phyloP scores from a whole-genome alignment of 495 filamentous ascomycete species.

The Xylaria scruposa region DNA sequence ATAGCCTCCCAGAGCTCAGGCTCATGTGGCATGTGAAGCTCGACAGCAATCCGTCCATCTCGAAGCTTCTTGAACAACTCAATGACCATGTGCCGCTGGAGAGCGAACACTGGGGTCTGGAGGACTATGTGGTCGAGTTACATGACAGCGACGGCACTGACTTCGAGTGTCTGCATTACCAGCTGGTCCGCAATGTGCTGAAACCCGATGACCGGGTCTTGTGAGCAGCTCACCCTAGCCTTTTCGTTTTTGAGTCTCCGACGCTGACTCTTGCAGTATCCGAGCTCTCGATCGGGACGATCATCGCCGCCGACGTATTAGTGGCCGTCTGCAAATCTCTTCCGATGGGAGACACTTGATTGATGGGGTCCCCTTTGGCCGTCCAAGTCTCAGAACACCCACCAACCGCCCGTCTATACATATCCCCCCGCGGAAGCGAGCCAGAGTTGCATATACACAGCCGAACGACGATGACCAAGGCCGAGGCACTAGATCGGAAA shows the following conservation, averaged over 20 bases:
- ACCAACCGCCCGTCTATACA: conserved; percentile 68
- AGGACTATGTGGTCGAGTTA: conserved; percentile 91
- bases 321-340: conserved; percentile 85
- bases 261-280: conserved; percentile 61
- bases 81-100: conserved; percentile 87
- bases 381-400: conserved; percentile 66
- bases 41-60: conserved; percentile 68
- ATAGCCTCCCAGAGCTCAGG: conserved; percentile 76
- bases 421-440: conserved; percentile 80
- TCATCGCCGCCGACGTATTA: conserved; percentile 72
- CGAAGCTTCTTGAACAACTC: conserved; percentile 82
- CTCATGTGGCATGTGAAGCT: conserved; percentile 74
- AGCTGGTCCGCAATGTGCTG: conserved; percentile 70
- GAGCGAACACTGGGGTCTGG: conserved; percentile 81
- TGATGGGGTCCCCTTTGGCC: conserved; percentile 89
- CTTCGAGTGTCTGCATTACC: conserved; percentile 92
- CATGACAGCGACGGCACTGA: conserved; percentile 58
- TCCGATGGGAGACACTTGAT: conserved; percentile 80
- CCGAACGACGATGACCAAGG: conserved; percentile 41
- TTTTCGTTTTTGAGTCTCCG: conserved; percentile 18
- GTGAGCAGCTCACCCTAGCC: conserved; percentile 38
- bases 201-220: conserved; percentile 85
- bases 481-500: conserved; percentile 34
- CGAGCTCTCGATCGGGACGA: conserved; percentile 80
- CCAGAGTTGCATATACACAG: conserved; percentile 57